These are phyloP conservation scores for Metrosideros polymorpha DNA, from an alignment of 441 rosid genomes.

Conservation along the genomic window DNA sequence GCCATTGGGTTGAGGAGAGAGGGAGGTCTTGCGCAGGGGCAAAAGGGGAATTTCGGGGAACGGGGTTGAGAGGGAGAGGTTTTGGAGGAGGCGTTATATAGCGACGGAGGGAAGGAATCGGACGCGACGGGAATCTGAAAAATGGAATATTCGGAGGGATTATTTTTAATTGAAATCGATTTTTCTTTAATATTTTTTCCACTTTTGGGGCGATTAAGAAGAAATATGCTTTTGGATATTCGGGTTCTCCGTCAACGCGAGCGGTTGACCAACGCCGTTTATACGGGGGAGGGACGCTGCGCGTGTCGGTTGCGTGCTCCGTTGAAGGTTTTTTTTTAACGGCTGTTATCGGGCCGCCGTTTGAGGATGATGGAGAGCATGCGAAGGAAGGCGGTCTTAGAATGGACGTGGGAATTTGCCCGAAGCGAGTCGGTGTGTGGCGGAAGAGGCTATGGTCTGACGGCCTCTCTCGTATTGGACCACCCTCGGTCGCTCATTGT, in stretches of 20 bases:
- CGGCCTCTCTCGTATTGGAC: not conserved
- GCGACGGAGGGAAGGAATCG: not conserved
- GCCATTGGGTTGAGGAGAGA: slow-evolving; percentile 20
- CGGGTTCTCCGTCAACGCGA: not conserved
- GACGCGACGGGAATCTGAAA: not conserved
- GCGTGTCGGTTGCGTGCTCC: not conserved
- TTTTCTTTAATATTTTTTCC: not conserved
- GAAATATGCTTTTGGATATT: not conserved
- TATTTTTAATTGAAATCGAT: not conserved
- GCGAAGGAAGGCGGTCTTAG: not conserved
- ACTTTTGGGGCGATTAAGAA: not conserved
- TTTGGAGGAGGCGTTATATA: slow-evolving; percentile 7
- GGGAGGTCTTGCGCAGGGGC: not conserved
- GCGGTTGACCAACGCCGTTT: not conserved
- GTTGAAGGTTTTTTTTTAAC: not conserved
- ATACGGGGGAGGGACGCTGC: not conserved
- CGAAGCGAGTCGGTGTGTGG: not conserved
- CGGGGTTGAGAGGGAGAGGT: not conserved
- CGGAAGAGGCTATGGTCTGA: not conserved
- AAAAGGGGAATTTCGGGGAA: not conserved
- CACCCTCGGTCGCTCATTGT: not conserved
- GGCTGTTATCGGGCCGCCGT: not conserved
- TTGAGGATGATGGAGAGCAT: not conserved
- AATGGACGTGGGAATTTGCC: not conserved
- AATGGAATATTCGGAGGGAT: slow-evolving; percentile 17